Evolutionary conservation across 176 grass and related monocot genomes (phyloP).

Genomic region (Aegilops sharonensis): DNA sequence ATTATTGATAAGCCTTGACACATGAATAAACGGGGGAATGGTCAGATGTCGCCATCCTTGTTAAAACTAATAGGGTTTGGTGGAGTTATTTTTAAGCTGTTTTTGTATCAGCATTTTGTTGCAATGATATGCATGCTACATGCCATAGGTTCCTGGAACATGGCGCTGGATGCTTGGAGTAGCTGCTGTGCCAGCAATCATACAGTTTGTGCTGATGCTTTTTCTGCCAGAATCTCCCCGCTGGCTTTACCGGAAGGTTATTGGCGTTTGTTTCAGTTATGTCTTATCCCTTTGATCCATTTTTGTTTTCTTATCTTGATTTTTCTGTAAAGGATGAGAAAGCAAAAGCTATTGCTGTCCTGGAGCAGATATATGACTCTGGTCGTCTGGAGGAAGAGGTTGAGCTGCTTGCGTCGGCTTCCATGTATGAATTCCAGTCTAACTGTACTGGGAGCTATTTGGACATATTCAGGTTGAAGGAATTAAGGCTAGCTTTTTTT

Average conservation of each 20-base stretch:
- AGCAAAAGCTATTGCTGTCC: slow-evolving; percentile 66
- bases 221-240: slow-evolving; percentile 95
- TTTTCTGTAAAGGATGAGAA: slow-evolving; percentile 72
- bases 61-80: neutral
- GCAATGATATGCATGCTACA: slow-evolving; percentile 26
- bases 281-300: neutral
- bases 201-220: slow-evolving; percentile 89
- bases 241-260: slow-evolving; percentile 96
- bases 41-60: slow-evolving; percentile 2
- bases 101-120: neutral
- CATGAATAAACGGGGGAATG: neutral
- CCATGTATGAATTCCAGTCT: slow-evolving; percentile 64
- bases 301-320: slow-evolving; percentile 10
- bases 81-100: slow-evolving; percentile 10
- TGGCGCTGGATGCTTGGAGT: slow-evolving; percentile 99
- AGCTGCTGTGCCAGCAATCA: slow-evolving; percentile 74
- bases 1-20: neutral
- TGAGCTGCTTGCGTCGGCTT: slow-evolving; percentile 62
- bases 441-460: slow-evolving; percentile 53
- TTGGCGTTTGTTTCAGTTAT: neutral
- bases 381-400: slow-evolving; percentile 80
- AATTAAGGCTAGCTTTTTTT: slow-evolving; percentile 85
- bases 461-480: slow-evolving; percentile 80
- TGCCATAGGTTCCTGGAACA: slow-evolving; percentile 81
- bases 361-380: slow-evolving; percentile 78